These are phyloP conservation scores for Symbiodinium natans DNA, from an alignment of 73 alveolate species.

Conservation along the genomic window DNA sequence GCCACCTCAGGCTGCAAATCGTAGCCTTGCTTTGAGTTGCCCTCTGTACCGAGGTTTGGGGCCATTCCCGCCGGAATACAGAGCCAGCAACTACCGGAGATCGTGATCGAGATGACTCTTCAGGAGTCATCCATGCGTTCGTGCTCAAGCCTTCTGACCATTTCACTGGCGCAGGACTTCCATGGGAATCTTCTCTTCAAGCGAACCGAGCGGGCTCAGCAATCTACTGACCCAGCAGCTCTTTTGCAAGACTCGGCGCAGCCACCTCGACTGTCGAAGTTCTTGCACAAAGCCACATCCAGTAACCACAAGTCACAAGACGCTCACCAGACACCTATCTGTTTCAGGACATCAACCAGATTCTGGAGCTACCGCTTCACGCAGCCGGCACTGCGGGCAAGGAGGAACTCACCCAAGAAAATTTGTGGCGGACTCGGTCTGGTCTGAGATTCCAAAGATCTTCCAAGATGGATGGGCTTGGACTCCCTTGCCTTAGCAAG, in stretches of 20 bases:
- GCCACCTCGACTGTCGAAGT: too few relatives aligned
- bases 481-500: not conserved
- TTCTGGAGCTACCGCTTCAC: slow-evolving; percentile 74
- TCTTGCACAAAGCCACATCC: too few relatives aligned
- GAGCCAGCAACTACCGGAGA: slow-evolving; percentile 64
- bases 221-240: slow-evolving; percentile 68
- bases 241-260: not conserved
- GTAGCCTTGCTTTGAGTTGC: not conserved
- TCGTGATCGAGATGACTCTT: slow-evolving; percentile 76
- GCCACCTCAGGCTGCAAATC: not conserved
- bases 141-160: not conserved
- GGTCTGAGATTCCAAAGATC: not conserved
- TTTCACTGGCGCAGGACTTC: slow-evolving; percentile 30
- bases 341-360: slow-evolving; percentile 90
- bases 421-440: not conserved
- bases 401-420: slow-evolving; percentile 83
- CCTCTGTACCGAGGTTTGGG: slow-evolving; percentile 14
- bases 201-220: slow-evolving; percentile 60
- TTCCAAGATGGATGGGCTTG: not conserved
- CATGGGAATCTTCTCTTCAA: slow-evolving; percentile 71
- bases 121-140: not conserved
- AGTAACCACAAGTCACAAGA: too few relatives aligned
- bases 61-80: slow-evolving; percentile 32
- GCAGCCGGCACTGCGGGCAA: slow-evolving; percentile 36
- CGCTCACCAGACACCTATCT: too few relatives aligned